Base-by-base conservation (phyloP, 2,329 filamentous ascomycete genomes). In the Colletotrichum abscissum region DNA sequence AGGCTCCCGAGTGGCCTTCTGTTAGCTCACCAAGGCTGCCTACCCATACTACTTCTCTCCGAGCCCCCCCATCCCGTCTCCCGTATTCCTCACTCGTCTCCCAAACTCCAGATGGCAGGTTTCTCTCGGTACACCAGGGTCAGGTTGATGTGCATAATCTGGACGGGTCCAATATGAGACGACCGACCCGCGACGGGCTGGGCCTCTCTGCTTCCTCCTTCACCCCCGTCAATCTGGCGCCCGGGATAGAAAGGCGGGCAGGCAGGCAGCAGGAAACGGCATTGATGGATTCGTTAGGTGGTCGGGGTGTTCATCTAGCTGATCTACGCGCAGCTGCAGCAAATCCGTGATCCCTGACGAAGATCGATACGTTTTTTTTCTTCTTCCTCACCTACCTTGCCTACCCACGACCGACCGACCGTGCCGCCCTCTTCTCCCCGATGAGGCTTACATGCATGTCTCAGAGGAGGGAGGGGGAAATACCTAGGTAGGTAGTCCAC, bases 301-400 rank as follows among this genome's bases (percentile, higher is more conserved):
- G 19, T 35, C 24, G 42, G 30, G 42, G 22, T n/a, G 42, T 28
- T 63, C 14, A 5, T 42, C 19, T 12, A 12, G n/a, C 59, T 26
- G 11, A 52, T 63, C 59, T 52, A 11, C 38, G 26, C 35, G 28
- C 42, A 49, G 42, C 42, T 49, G 42, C 19, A 49, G 63, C 24
- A 42, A 42, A 22, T 35, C 19, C 22, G 24, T 46, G 58, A 64
- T 69, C 66, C 70, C 66, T 69, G 70, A 59, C 16, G 70, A 42
- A 69, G 70, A 69, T 72, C 66, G 54, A 28, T 72, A 42, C 24
- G 24, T 42, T 46, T 59, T 26, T 14, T 42, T 58, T 69, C 58
- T 58, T 24, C n/a, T 42, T 63, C 14, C 52, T 14, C 22, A 19
- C 22, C 19, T 16, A 30, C 8, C 12, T 42, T 42, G 14, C 5